Base-by-base conservation (phyloP, 352 stramenopile genomes). In the Pseudoperonospora humuli region DNA sequence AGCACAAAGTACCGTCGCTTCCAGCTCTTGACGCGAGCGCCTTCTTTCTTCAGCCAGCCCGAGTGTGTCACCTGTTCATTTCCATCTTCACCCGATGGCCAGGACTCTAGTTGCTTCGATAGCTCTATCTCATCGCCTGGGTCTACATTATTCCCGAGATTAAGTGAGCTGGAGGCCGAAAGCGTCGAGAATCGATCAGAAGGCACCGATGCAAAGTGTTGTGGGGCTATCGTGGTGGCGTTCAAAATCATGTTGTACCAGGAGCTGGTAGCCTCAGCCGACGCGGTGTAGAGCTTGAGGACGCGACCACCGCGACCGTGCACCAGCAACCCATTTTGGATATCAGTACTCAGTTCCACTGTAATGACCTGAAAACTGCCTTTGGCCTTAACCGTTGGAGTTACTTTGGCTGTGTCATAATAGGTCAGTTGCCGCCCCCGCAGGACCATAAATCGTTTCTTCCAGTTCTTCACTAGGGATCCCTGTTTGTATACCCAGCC, bases 401-500 rank as follows among this genome's bases (percentile, higher is more conserved):
- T 71, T 38, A 90, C 43, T 14, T 62, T 69, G 31, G 72, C 70
- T 45, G 73, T 87, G 55, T 90, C 70, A 61, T 90, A 92, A 62
- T 92, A 92, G 47, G 75, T 86, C 24, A 92, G 61, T 38, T 88
- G 75, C 32, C 78, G 78, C n/a, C 75, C 77, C 21, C 61, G 61
- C 35, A 92, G 64, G 46, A 92, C 73, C 69, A 92, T 83, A 52
- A 84, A 92, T 33, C 80, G 76, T 61, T 85, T 84, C 71, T 92
- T 92, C 80, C 80, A 92, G 61, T 77, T 90, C 44, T 63, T 67
- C 31, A 92, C 61, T 10, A 90, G 60, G 20, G 68, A 85, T 43
- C 80, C 80, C 47, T 92, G 77, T 44, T 92, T 92, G 66, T 75
- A 89, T 21, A 88, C 75, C 80, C 80, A 92, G 32, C 80, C 80